Base-by-base conservation (phyloP, 2,329 filamentous ascomycete species). In the Kalaharituber pfeilii region DNA sequence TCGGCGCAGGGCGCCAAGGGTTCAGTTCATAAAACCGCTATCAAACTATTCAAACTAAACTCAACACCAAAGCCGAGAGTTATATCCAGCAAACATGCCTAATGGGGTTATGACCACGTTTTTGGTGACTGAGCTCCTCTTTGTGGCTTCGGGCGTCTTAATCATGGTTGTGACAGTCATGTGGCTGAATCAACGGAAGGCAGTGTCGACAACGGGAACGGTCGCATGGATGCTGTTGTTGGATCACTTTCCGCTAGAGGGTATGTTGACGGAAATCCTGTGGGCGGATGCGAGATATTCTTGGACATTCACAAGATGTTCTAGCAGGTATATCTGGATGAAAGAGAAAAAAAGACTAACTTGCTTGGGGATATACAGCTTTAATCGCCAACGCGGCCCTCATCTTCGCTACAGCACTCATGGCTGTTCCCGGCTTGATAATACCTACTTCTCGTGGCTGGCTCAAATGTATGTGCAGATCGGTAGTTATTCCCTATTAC, bases 311-410 rank as follows among this genome's bases (percentile, higher is more conserved):
- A 61, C 62, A 61, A 64, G 54, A 54, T 33, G 53, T 62, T 55
- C 28, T 22, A 36, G 2, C 51, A 29, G 25, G 18, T 51, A 28
- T 45, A 45, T 42, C 20, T 22, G 28, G n/a, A n/a, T 52, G 13
- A 51, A 58, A 53, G 57, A 30, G 15, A 50, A 13, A 39, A 24
- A 64, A 62, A 65, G 59, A 64, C 62, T 60, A 33, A 49, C 47
- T 49, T 45, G 55, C 29, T 51, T 47, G n/a, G n/a, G n/a, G n/a
- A n/a, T n/a, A n/a, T 36, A 51, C 58, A 76, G 83, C 80, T 52
- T 82, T 80, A 56, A 78, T 88, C 59, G 79, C 75, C 65, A 88
- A 88, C 67, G 77, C 80, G 57, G 73, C 80, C 63, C 72, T 88
- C 64, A 76, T 87, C 66, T 79, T 89, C 67, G 65, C 78, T 62